Evolutionary conservation across 768 basidiomycete genomes (phyloP), one percentile per base, ranked within the genome.

Genomic region (Kockovaella imperatae): DNA sequence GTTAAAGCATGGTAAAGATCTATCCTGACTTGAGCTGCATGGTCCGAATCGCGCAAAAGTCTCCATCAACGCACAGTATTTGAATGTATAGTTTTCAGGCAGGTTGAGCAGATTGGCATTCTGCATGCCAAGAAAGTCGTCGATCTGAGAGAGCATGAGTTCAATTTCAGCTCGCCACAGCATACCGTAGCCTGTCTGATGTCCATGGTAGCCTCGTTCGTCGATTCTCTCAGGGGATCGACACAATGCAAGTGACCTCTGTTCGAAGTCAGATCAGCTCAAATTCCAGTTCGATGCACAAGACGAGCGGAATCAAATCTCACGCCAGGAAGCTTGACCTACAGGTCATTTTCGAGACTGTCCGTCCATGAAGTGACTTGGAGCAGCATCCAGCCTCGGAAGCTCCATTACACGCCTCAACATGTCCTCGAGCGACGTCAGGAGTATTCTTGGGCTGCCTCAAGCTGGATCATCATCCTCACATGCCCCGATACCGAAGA

Each of bases 91-190:
- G 73, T 89, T 88, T 72, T 93, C 90, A 0, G 90, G 90, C 25
- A 96, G 74, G 64, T 93, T 95, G 69, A 89, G 83, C 53, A 93
- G 75, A 70, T 96, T 96, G 64, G 86, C 83, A 47, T 87, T 83
- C 72, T 96, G 90, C 87, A 95, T 93, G 14, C 84, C 87, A 58
- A 82, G 74, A 56, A 93, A 78, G 72, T 95, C 90, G 42, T 84
- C 86, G 62, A 84, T 78, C 87, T 91, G 60, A 39, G 2, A 24
- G n/a, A n/a, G n/a, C n/a, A n/a, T n/a, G n/a, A n/a, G n/a, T n/a
- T n/a, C 47, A 17, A 45, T 38, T 36, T 21, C 28, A 25, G 26
- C 1, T 29, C 15, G 24, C 0, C 20, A 29, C 4, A 15, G 39
- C 71, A 42, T 36, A 73, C 71, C 8, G 72, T 73, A 14, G 74